Base-by-base conservation (phyloP, 2,329 filamentous ascomycete genomes). In the Thyridium curvatum region DNA sequence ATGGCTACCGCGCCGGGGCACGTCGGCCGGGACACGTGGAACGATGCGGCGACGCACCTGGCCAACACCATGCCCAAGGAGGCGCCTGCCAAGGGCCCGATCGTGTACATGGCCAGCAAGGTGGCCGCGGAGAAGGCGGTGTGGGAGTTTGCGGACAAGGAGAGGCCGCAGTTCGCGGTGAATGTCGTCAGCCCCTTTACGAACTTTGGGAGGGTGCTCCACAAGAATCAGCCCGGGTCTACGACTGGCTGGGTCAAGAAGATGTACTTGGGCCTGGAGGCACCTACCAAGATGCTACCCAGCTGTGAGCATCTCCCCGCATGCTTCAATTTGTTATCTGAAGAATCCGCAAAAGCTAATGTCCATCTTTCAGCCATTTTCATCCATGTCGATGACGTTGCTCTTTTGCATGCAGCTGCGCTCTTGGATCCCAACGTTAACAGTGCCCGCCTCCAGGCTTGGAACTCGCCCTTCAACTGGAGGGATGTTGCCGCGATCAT, bases 391-490 rank as follows among this genome's bases (percentile, higher is more conserved):
- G 39, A 37, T 12, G 37, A 42, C 30, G 36, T 16, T 37, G 41
- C 38, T 9, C 31, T 46, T 12, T 39, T 59, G 9, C 55, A 58
- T 34, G 43, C 51, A 3, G 51, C 49, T 1, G 54, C 48, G 5
- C 32, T 52, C 5, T 39, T 55, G 0, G 43, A 55, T 15, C 46
- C 48, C 8, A 37, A 42, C 14, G 44, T 56, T 8, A 30, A 43
- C 3, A 39, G 41, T 7, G 48, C 53, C 44, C 52, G 54, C 32
- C 38, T 58, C 34, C 45, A 51, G 30, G 50, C 47, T 10, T 52
- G 46, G 36, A 52, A 38, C 4, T 18, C 40, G 1, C 26, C 39
- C 9, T 52, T 42, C 29, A 54, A 47, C 18, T 54, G 46, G 41
- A 46, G 47, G 17, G 40, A 43, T 14, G 26, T 52, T 8, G 38